These are phyloP conservation scores for Nothomitra cinnamomea DNA, from an alignment of 2,329 filamentous ascomycete species.

Conservation along the genomic window DNA sequence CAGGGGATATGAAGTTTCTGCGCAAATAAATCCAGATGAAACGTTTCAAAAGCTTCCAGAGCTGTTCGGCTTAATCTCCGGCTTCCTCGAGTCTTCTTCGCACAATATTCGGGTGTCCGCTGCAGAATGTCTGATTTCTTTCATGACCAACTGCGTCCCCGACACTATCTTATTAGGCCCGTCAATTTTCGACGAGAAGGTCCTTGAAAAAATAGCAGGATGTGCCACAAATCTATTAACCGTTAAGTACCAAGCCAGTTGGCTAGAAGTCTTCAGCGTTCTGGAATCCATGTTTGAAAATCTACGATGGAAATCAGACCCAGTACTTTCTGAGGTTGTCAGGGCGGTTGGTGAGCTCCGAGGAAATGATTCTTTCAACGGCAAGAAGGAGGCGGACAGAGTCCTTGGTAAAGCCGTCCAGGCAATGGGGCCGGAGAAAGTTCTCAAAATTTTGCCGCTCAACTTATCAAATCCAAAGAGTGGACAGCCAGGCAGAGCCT, in stretches of 20 bases:
- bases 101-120: conserved; percentile 90
- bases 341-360: conserved; percentile 74
- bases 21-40: conserved; percentile 74
- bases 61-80: conserved; percentile 62
- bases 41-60: conserved; percentile 82
- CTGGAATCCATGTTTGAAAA: conserved; percentile 74
- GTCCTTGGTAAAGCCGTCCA: conserved; percentile 76
- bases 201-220: conserved; percentile 63
- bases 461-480: conserved; percentile 65
- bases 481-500: conserved; percentile 72
- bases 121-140: conserved; percentile 86
- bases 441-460: conserved; percentile 67
- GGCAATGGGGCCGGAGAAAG: conserved; percentile 75
- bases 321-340: conserved; percentile 58
- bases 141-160: conserved; percentile 80
- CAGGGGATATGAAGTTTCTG: conserved; percentile 82
- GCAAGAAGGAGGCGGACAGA: conserved; percentile 87
- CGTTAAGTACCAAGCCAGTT: conserved; percentile 84
- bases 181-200: conserved; percentile 83
- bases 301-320: conserved; percentile 68
- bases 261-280: conserved; percentile 87
- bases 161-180: conserved; percentile 69
- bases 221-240: conserved; percentile 59
- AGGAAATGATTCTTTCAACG: conserved; percentile 71
- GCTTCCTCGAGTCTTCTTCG: conserved; percentile 71